A percentile compares a stretch with the other conserved stretches of the same genome.
Evolutionary conservation across 495 filamentous ascomycete species (phyloP).

Genomic region (Neurospora africana): DNA sequence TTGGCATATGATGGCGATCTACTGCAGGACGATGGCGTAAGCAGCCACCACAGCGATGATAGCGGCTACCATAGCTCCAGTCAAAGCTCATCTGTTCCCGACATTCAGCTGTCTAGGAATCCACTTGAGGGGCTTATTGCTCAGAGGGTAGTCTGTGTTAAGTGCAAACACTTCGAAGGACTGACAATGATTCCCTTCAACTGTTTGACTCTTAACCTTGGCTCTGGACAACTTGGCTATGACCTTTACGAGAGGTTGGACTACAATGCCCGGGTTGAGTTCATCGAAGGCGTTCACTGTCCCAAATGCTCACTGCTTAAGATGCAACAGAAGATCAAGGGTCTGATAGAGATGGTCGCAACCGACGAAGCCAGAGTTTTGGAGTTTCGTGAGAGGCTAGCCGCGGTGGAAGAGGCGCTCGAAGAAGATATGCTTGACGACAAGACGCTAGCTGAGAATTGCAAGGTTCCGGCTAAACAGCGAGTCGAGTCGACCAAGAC

Average conservation of each 20-base stretch:
- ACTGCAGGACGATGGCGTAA: constrained; percentile 22
- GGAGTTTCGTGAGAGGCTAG: constrained; percentile 39
- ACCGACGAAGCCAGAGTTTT: constrained; percentile 9
- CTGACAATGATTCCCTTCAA: constrained; percentile 87
- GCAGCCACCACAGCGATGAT: constrained; percentile 37
- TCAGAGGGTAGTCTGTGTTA: constrained; percentile 79
- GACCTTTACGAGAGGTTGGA: constrained; percentile 69
- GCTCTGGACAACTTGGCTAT: constrained; percentile 38
- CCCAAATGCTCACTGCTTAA: constrained; percentile 74
- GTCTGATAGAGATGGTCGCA: constrained; percentile 21
- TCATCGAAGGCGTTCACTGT: constrained; percentile 82
- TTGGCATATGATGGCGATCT: constrained; percentile 1
- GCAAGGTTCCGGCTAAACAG: constrained; percentile 59
- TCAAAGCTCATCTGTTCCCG: constrained; percentile 13
- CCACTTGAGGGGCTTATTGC: constrained; percentile 84
- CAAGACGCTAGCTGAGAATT: constrained; percentile 57
- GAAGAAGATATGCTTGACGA: constrained; percentile 75
- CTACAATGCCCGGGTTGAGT: constrained; percentile 73
- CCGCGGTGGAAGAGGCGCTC: constrained; percentile 55
- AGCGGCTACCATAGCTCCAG: constrained; percentile 36
- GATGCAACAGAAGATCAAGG: constrained; percentile 24
- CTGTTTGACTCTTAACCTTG: constrained; percentile 78
- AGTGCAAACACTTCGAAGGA: constrained; percentile 78
- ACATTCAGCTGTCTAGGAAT: constrained; percentile 24
- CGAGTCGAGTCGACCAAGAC: constrained; percentile 70